Base-by-base conservation (phyloP, 495 filamentous ascomycete genomes). In the Penicillium soppii region DNA sequence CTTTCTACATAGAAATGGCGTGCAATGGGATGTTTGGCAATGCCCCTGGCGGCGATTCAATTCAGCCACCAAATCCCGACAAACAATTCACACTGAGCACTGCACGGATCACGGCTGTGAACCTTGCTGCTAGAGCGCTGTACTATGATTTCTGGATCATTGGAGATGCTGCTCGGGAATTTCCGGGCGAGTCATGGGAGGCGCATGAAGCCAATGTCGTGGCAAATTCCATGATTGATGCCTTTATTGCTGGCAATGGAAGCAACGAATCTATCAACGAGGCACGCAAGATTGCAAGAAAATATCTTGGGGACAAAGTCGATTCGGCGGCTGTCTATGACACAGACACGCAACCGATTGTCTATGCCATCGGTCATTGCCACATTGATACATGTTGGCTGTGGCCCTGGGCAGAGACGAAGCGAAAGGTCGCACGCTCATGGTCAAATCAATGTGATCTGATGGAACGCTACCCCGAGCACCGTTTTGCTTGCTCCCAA, bases 1-100 rank as follows among this genome's bases (percentile, higher is more conserved):
- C 75, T 7, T 87, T 97, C 53, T 98, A 96, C 67, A 84, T 98
- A 53, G 94, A 98, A 72, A 95, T 98, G 89, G 94, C 94, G 12
- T 97, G 94, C 69, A 98, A 98, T 70, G 83, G 84, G 58, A 98
- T 98, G 92, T 97, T 97, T 71, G 94, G 94, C 43, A 97, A 96
- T 70, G 87, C 90, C 0, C 75, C 84, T 2, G 88, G 86, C 17
- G 91, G 89, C 10, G 92, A 96, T 64, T 82, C 74, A 5, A 97
- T 96, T 48, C 90, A 96, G 62, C 92, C 94, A 7, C 94, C 94
- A 1, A 76, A 85, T 40, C 89, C 90, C 15, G 82, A 96, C 69
- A 87, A 78, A 59, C 88, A 84, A 58, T 98, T 85, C 65, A 78
- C 81, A 38, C 76, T 98, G 43, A 69, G 72, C 36, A 86, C 77